These are phyloP conservation scores for Trichoderma arundinaceum DNA, from an alignment of 2,329 filamentous ascomycete species.

Conservation along the genomic window DNA sequence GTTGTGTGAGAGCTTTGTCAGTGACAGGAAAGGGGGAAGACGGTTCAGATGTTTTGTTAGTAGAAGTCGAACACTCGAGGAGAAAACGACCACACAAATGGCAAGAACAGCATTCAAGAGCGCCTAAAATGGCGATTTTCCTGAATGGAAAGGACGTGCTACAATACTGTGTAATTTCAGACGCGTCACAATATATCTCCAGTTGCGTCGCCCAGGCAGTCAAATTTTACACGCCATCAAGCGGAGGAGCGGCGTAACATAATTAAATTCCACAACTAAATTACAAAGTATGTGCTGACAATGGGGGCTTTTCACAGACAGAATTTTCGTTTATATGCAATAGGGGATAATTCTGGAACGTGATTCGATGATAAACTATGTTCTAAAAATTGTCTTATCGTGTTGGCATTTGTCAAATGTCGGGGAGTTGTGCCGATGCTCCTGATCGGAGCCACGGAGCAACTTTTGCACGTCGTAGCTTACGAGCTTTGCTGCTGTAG, in stretches of 20 bases:
- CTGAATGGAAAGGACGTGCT: too few relatives aligned
- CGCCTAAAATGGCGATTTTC: too few relatives aligned
- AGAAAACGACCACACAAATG: too few relatives aligned
- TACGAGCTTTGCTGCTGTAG: too few relatives aligned
- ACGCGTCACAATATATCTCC: neutral
- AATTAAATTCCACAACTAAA: neutral
- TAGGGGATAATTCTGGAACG: neutral
- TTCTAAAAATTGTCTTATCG: neutral
- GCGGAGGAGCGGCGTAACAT: conserved; percentile 8
- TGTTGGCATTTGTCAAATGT: neutral
- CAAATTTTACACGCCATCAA: neutral
- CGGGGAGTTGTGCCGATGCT: conserved; percentile 14
- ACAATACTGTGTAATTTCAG: too few relatives aligned
- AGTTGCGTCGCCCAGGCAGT: conserved; percentile 3
- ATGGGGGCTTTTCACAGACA: neutral
- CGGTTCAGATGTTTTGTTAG: too few relatives aligned
- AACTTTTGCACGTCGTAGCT: conserved; percentile 1
- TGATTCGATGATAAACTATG: neutral
- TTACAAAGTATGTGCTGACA: neutral
- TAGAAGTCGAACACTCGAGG: too few relatives aligned
- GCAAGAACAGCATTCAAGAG: too few relatives aligned
- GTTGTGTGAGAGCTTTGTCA: neutral
- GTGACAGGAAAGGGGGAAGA: neutral
- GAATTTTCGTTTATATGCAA: neutral
- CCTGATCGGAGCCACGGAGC: conserved; percentile 24